phyloP scores from a whole-genome alignment of 768 basidiomycete genomes.

The Lyophyllum decastes region DNA sequence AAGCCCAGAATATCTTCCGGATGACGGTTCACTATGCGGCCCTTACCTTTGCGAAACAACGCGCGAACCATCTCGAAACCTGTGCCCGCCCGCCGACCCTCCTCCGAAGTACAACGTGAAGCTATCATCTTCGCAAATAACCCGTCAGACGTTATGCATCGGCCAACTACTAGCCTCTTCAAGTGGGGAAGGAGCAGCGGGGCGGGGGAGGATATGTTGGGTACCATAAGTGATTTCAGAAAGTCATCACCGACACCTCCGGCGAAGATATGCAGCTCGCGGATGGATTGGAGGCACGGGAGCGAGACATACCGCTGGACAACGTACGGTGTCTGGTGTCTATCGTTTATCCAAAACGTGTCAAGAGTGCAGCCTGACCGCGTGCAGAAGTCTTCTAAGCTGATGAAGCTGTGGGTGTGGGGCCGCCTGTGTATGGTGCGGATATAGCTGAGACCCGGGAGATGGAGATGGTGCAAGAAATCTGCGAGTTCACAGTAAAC shows the following conservation, averaged over 20 bases:
- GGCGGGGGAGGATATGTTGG: not conserved
- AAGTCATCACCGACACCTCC: not conserved
- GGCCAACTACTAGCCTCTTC: not conserved
- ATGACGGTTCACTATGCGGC: not conserved
- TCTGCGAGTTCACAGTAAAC: not conserved
- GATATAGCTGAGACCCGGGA: conserved; percentile 1
- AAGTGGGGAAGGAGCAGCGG: conserved; percentile 1
- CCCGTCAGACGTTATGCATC: conserved; percentile 1
- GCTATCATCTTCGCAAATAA: not conserved
- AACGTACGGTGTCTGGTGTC: not conserved
- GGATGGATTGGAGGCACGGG: not conserved
- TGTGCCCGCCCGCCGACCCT: not conserved
- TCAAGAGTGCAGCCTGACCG: conserved; percentile 5
- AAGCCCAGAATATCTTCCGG: conserved; percentile 1
- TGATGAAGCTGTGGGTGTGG: not conserved
- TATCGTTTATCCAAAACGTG: conserved; percentile 1
- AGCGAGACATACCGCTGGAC: not conserved
- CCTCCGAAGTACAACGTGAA: conserved; percentile 1
- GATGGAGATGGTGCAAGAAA: conserved; percentile 2
- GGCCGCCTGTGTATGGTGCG: not conserved
- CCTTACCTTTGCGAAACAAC: not conserved
- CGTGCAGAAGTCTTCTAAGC: conserved; percentile 2
- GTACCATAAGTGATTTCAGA: not conserved
- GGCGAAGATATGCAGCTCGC: conserved; percentile 1
- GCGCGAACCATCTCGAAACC: not conserved